Evolutionary conservation across 2,329 filamentous ascomycete genomes (phyloP).

Genomic region (Hansfordia pulvinata): DNA sequence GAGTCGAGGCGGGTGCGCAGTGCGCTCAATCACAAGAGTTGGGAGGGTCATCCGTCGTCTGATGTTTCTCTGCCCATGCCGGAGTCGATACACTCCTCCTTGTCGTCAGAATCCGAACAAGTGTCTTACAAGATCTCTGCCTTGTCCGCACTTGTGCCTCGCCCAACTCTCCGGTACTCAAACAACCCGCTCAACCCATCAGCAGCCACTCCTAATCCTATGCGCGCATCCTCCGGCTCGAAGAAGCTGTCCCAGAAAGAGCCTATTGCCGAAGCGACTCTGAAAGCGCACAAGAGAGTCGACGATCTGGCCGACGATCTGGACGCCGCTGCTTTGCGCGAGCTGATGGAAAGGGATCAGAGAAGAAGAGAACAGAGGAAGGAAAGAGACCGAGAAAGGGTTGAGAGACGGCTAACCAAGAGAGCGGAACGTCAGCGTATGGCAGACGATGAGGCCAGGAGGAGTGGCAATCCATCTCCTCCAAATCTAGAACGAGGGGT

Average conservation of each 20-base stretch:
- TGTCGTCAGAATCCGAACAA: conserved; percentile 63
- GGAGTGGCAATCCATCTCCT: conserved; percentile 34
- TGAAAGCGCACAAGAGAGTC: conserved; percentile 48
- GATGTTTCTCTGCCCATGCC: conserved; percentile 63
- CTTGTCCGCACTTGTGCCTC: conserved; percentile 69
- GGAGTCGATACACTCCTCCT: conserved; percentile 62
- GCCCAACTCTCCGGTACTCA: conserved; percentile 69
- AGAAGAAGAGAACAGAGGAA: conserved; percentile 66
- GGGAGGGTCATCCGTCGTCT: conserved; percentile 46
- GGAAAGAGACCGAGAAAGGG: conserved; percentile 50
- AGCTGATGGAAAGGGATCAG: conserved; percentile 81
- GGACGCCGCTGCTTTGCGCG: conserved; percentile 69
- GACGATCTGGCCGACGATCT: conserved; percentile 72
- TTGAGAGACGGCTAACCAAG: conserved; percentile 50
- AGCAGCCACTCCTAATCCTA: conserved; percentile 27
- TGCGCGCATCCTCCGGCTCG: conserved; percentile 34
- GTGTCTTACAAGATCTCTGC: conserved; percentile 69
- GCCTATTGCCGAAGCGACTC: conserved; percentile 45
- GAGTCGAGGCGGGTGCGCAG: conserved; percentile 56
- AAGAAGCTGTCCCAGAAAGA: conserved; percentile 34
- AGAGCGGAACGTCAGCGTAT: conserved; percentile 53
- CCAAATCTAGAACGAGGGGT: conserved; percentile 47
- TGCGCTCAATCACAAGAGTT: conserved; percentile 34
- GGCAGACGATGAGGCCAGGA: conserved; percentile 39
- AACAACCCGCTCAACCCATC: conserved; percentile 46